These are phyloP conservation scores for Emmonsia crescens DNA, from an alignment of 2,329 filamentous ascomycete genomes.

Conservation along the genomic window DNA sequence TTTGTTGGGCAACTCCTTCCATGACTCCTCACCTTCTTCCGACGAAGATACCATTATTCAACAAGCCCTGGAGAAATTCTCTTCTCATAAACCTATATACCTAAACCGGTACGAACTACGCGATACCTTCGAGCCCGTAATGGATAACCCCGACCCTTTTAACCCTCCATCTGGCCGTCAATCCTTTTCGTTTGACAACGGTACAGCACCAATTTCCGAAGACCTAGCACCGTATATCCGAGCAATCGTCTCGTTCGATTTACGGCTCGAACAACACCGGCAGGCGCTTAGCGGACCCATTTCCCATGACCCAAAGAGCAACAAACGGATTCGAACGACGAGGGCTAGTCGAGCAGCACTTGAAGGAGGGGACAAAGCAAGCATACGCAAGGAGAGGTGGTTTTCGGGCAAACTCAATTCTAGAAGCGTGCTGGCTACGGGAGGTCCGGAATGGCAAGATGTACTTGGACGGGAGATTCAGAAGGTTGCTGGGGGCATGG, in stretches of 20 bases:
- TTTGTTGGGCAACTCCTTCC: constrained; percentile 19
- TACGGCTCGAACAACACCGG: constrained; percentile 57
- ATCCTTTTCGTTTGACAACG: constrained; percentile 66
- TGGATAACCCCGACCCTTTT: constrained; percentile 27
- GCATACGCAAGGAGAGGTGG: constrained; percentile 60
- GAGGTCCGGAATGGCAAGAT: constrained; percentile 34
- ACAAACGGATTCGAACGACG: constrained; percentile 58
- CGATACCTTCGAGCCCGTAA: constrained; percentile 43
- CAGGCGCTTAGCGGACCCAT: constrained; percentile 51
- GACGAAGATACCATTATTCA: constrained; percentile 20
- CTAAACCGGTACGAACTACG: constrained; percentile 33
- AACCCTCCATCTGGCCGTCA: constrained; percentile 25
- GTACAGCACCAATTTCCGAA: constrained; percentile 51
- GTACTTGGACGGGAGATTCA: constrained; percentile 19
- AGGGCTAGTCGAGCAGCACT: constrained; percentile 64
- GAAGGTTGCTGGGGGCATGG: not conserved
- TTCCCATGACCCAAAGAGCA: constrained; percentile 43
- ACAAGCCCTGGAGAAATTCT: constrained; percentile 22
- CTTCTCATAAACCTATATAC: constrained; percentile 10
- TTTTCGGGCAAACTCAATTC: constrained; percentile 54
- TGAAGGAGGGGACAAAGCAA: constrained; percentile 59
- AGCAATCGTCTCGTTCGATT: constrained; percentile 67
- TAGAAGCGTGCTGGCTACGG: constrained; percentile 54
- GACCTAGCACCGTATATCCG: constrained; percentile 90
- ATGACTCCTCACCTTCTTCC: not conserved